Base-by-base conservation (phyloP, 805 yeast genomes). In the Zygosaccharomyces lentus region DNA sequence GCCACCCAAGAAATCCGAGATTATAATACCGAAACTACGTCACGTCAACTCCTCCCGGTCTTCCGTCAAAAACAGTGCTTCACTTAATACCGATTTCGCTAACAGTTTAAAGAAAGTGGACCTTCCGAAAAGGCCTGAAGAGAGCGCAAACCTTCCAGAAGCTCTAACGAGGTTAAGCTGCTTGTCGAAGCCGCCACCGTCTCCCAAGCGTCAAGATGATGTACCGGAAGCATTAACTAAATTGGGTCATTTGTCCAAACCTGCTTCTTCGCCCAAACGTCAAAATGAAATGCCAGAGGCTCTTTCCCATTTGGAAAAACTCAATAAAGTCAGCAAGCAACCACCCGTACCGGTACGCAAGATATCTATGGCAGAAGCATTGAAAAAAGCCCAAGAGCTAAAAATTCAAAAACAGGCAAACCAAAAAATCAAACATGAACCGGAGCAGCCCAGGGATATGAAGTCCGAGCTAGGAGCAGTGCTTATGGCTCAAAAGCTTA, bases 301-400 rank as follows among this genome's bases (percentile, higher is more conserved):
- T 1, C 10, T 56, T n/a, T 30, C 21, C 3, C 52, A 50, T 31
- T 45, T 44, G n/a, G 37, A 51, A 12, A 41, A 23, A 15, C 45
- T 56, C 37, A 48, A 38, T 13, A 50, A 45, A 34, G 39, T 41
- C 10, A 51, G 45, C 30, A 48, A 55, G 15, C 56, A 58, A 2
- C 63, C 66, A 4, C 53, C 50, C 0, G 53, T 58, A 7, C 65
- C 65, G 4, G 27, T 52, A 30, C 56, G 67, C 24, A 61, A 62
- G 32, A 53, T 59, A 10, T 60, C 66, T 0, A 38, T 60, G 52
- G 64, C 62, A 10, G 64, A 59, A 41, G 63, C 64, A 1, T 47
- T 61, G 13, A 52, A 56, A 31, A 54, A 51, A 29, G 59, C 60
- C 2, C 50, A 52, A 32, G 36, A 34, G 17, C 40, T 58, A 42